Evolutionary conservation across 345 rosid genomes (phyloP), one percentile per base, ranked within the genome.

Genomic region (Pistacia atlantica): DNA sequence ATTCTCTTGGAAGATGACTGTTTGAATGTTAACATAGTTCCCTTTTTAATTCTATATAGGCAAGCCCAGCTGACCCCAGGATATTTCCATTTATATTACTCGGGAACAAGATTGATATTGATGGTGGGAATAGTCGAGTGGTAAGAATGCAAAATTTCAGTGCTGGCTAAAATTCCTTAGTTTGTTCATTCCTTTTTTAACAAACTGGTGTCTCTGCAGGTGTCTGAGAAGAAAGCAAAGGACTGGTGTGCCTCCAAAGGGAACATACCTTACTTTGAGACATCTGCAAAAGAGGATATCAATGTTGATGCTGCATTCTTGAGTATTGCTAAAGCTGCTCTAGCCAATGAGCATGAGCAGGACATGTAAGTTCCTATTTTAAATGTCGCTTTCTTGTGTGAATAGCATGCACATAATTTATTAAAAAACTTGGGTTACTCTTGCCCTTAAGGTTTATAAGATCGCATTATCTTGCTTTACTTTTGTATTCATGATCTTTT

Each of bases 71-170:
- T 45, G 93, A 90, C 76, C 92, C 94, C 56, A 88, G 77, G 80
- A 77, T 82, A 0, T 95, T 95, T 70, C 99, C 99, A 9, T 92
- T 95, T 78, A 90, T 92, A 80, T 78, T 95, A 75, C 96, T 95
- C 52, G 99, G 99, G 81, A 95, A 95, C 88, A 95, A 95, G 88
- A 89, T 95, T 85, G 99, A 95, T 65, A 89, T 95, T 57, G 99
- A 95, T 90, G 99, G 98, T 73, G 99, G 99, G 80, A 95, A 95
- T 73, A 95, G 98, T 80, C 90, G 99, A 81, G 99, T 93, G 96
- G 99, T 95, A 86, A 86, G 90, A 31, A 72, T 51, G 51, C 73
- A 65, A 42, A 48, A 13, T 33, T 67, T 18, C 28, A 13, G 7
- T n/a, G 4, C 62, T 67, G 75, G 62, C 38, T 9, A 45, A 45